phyloP scores from a whole-genome alignment of 208 protist genomes.

The Leishmania amazonensis region DNA sequence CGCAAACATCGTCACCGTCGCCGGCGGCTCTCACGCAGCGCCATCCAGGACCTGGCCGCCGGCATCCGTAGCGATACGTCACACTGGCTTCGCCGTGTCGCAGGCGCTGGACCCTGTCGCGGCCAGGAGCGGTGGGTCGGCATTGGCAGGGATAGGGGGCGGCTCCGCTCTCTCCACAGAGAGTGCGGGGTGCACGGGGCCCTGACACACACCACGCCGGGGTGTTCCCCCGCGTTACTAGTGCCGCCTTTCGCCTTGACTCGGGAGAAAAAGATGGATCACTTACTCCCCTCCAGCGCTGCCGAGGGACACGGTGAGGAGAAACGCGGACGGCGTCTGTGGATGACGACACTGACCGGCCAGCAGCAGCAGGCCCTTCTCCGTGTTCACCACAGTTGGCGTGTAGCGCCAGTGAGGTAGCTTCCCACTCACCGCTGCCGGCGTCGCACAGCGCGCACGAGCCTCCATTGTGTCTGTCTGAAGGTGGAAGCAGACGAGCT shows the following conservation, averaged over 20 bases:
- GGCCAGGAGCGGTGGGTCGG: no score
- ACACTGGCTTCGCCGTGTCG: not conserved
- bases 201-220: not conserved
- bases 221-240: not conserved
- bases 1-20: no score
- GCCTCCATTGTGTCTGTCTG: constrained; percentile 1
- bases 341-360: constrained; percentile 76
- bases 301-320: constrained; percentile 23
- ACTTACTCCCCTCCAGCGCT: not conserved
- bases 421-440: not conserved
- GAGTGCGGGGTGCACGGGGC: not conserved
- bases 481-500: constrained; percentile 25
- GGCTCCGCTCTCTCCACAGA: not conserved
- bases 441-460: constrained; percentile 4
- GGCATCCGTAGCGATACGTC: not conserved
- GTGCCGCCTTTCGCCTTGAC: not conserved
- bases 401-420: constrained; percentile 77
- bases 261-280: not conserved
- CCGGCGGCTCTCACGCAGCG: not conserved
- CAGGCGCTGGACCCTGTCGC: no score
- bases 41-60: not conserved
- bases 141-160: no score
- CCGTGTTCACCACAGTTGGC: constrained; percentile 37
- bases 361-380: constrained; percentile 49
- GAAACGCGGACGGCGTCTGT: constrained; percentile 34